phyloP scores from a whole-genome alignment of 164 flowering plant genomes.

The Buxus sempervirens region DNA sequence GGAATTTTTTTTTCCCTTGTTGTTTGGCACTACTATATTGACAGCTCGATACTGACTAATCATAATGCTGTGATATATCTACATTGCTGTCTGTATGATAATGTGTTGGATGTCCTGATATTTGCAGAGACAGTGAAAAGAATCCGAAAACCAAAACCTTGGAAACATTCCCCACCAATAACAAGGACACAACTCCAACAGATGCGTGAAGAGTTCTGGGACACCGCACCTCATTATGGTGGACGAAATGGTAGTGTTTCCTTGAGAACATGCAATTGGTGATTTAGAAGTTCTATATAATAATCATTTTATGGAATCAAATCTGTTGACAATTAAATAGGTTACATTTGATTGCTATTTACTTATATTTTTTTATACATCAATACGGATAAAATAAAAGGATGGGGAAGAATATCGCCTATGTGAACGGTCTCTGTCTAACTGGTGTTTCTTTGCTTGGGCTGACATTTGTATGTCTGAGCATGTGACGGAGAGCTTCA shows the following conservation, averaged over 20 bases:
- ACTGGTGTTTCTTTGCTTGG: too few relatives aligned
- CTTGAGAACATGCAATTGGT: not conserved
- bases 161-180: constrained; percentile 81
- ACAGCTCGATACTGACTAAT: constrained; percentile 2
- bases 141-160: constrained; percentile 81
- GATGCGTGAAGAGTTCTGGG: constrained; percentile 96
- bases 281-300: too few relatives aligned
- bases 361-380: too few relatives aligned
- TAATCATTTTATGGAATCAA: too few relatives aligned
- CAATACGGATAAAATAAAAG: too few relatives aligned
- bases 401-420: too few relatives aligned
- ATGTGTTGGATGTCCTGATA: not conserved
- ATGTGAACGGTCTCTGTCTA: too few relatives aligned
- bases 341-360: too few relatives aligned
- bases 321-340: too few relatives aligned
- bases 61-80: not conserved
- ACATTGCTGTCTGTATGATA: not conserved
- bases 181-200: constrained; percentile 70
- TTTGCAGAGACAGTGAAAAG: constrained; percentile 50
- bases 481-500: too few relatives aligned
- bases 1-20: not conserved
- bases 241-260: constrained; percentile 57
- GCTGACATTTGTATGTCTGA: too few relatives aligned
- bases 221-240: constrained; percentile 95
- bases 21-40: not conserved